These are phyloP conservation scores for Dipteronia dyeriana DNA, from an alignment of 345 rosid species.

Conservation along the genomic window DNA sequence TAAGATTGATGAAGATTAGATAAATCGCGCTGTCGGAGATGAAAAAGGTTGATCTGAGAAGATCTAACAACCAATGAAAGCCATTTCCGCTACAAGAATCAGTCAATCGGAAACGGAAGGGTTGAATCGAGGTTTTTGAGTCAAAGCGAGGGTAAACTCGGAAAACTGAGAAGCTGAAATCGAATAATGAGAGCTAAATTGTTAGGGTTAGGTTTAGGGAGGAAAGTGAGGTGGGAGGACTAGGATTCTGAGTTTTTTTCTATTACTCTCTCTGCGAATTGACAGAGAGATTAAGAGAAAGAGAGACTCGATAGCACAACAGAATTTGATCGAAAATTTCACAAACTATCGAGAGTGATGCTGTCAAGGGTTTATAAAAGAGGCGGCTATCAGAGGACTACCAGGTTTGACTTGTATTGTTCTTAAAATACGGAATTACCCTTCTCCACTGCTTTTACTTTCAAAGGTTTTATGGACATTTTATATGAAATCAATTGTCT, in stretches of 20 bases:
- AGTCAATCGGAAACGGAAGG: slow-evolving; percentile 25
- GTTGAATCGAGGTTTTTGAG: slow-evolving; percentile 29
- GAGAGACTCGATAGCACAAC: background rate
- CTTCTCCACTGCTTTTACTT: background rate
- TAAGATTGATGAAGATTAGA: slow-evolving; percentile 43
- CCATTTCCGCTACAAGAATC: slow-evolving; percentile 25
- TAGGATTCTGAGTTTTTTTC: background rate
- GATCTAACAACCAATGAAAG: slow-evolving; percentile 32
- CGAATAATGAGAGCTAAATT: background rate
- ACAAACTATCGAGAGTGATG: background rate
- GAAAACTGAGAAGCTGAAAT: slow-evolving; percentile 14
- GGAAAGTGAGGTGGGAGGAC: background rate
- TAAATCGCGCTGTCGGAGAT: slow-evolving; percentile 46
- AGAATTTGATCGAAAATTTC: background rate
- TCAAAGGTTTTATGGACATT: too few species aligned
- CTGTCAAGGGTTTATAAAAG: background rate
- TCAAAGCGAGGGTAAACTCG: slow-evolving; percentile 18
- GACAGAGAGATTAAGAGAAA: background rate
- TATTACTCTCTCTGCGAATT: background rate
- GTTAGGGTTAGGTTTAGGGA: slow-evolving; percentile 1
- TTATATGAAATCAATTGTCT: too few species aligned
- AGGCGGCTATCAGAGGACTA: background rate
- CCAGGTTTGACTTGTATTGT: slow-evolving; percentile 17
- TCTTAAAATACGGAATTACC: slow-evolving; percentile 29
- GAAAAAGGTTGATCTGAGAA: slow-evolving; percentile 23